phyloP scores from a whole-genome alignment of 2,329 filamentous ascomycete genomes.

The Aspergillus sergii region DNA sequence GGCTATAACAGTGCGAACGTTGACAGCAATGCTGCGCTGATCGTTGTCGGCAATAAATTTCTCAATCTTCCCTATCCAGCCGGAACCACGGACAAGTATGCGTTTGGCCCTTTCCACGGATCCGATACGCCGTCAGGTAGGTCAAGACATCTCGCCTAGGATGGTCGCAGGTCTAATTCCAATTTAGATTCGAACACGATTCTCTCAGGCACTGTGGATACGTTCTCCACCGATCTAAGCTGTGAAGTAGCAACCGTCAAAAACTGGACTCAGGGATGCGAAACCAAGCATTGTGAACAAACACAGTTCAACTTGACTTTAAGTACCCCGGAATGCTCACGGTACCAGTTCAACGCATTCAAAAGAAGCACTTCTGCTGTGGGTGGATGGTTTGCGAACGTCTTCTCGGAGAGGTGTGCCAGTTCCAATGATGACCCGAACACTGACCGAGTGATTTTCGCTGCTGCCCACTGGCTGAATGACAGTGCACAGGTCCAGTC shows the following conservation, averaged over 20 bases:
- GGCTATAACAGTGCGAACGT: not conserved
- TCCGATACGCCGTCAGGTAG: not conserved
- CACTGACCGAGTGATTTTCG: not conserved
- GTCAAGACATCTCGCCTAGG: not conserved
- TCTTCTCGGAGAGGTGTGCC: conserved; percentile 3
- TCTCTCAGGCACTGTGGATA: conserved; percentile 5
- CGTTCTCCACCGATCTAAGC: conserved; percentile 8
- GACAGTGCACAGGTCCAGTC: conserved; percentile 1
- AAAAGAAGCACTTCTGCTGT: not conserved
- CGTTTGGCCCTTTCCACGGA: conserved; percentile 10
- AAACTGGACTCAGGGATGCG: conserved; percentile 10
- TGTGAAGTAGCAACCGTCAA: conserved; percentile 9
- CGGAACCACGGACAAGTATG: conserved; percentile 14
- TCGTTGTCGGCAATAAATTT: conserved; percentile 2
- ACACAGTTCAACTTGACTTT: conserved; percentile 3
- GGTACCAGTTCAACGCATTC: not conserved
- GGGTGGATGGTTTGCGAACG: conserved; percentile 4
- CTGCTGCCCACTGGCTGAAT: conserved; percentile 10
- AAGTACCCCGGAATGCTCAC: not conserved
- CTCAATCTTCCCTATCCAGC: conserved; percentile 2
- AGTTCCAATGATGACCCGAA: not conserved
- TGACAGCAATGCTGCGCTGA: conserved; percentile 3
- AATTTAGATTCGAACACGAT: not conserved
- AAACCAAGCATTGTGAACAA: not conserved
- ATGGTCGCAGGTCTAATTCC: not conserved